Base-by-base conservation (phyloP, 2,329 filamentous ascomycete species). In the Diplodia seriata region DNA sequence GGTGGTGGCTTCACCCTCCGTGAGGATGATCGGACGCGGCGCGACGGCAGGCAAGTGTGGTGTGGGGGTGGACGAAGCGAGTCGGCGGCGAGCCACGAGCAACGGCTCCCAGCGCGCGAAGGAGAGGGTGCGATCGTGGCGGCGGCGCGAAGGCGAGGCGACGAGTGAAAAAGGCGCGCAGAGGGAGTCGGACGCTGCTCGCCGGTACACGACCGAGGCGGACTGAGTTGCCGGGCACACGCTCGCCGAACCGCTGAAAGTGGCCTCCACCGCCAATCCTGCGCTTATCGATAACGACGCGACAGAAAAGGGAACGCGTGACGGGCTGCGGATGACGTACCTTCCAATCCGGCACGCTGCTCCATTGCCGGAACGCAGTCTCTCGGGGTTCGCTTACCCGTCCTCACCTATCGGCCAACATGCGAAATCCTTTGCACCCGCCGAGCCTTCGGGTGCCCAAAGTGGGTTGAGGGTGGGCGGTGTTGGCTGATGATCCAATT, bases 1-100 rank as follows among this genome's bases (percentile, higher is more conserved):
- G 56, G 66, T 68, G 38, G 54, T 68, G 66, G 26, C 47, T 59
- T 67, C 33, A 61, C 65, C 65, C 43, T 67, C 65, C 20, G 43
- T 29, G 54, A 47, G 43, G 53, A 59, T 43, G 54, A 36, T 50
- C 65, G 43, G 63, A 53, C 65, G 47, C 29, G 54, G 31, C 55
- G 65, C 55, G 54, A 40, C 55, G 43, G 65, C 43, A 49, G 43
- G 38, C 29, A 14, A 47, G 8, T 20, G 65, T 67, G 43, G 51
- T n/a, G 64, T 43, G 43, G 55, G 33, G 63, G 38, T 20, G 26
- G 51, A 61, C 54, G 54, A 59, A 38, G 43, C 43, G 54, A 49
- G 38, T 56, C 36, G 53, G 26, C 57, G 53, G 50, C 26, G 26
- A 33, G 23, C 29, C 40, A 59, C 55, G 55, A 67, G 54, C 54